Percentiles rank a stretch among this genome's conserved stretches.
phyloP scores from a whole-genome alignment of 768 basidiomycete species.

The Omphalotus guepiniiformis region DNA sequence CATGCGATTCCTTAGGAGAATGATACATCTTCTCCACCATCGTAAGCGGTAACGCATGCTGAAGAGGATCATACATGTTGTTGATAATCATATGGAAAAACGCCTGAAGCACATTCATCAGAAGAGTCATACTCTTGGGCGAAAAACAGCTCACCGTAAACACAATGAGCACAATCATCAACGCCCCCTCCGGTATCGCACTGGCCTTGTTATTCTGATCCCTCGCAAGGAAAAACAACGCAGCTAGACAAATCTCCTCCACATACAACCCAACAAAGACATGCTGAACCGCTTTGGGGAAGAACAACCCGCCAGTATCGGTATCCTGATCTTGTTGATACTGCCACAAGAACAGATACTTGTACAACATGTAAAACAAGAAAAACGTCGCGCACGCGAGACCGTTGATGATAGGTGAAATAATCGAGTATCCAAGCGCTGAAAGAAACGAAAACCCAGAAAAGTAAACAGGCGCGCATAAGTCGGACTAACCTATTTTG shows the following conservation, averaged over 20 bases:
- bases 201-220: slow-evolving; percentile 48
- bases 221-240: slow-evolving; percentile 85
- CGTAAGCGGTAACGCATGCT: slow-evolving; percentile 70
- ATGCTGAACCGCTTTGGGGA: slow-evolving; percentile 91
- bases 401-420: slow-evolving; percentile 92
- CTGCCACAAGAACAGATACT: slow-evolving; percentile 78
- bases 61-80: slow-evolving; percentile 77
- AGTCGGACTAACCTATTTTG: no score
- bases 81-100: slow-evolving; percentile 73
- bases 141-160: slow-evolving; percentile 58
- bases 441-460: slow-evolving; percentile 3
- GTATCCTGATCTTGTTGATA: slow-evolving; percentile 47
- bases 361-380: slow-evolving; percentile 78
- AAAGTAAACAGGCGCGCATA: neutral
- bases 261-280: slow-evolving; percentile 93
- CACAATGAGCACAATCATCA: slow-evolving; percentile 83
- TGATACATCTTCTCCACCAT: slow-evolving; percentile 67
- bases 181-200: slow-evolving; percentile 67
- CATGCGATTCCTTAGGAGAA: slow-evolving; percentile 14
- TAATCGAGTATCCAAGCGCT: slow-evolving; percentile 81
- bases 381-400: slow-evolving; percentile 81
- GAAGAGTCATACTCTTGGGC: neutral
- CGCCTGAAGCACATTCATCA: slow-evolving; percentile 32
- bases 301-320: slow-evolving; percentile 93
- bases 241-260: slow-evolving; percentile 78